These are phyloP conservation scores for Eutypella sp. DNA, from an alignment of 2,329 filamentous ascomycete genomes.

Conservation along the genomic window DNA sequence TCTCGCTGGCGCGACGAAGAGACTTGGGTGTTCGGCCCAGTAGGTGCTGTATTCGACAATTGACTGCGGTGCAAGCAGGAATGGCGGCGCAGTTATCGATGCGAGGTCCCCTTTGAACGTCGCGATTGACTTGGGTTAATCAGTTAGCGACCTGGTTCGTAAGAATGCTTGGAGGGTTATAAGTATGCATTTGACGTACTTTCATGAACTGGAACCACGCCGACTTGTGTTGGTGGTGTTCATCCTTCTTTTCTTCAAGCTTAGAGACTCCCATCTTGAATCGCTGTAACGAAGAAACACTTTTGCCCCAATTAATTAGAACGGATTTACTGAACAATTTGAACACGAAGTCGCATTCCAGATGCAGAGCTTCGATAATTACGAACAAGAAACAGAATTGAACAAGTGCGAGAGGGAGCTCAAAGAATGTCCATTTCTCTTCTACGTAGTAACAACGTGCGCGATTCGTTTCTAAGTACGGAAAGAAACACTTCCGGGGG, in stretches of 20 bases:
- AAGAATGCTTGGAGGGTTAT: background rate
- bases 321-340: background rate
- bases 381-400: no score
- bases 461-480: no score
- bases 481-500: no score
- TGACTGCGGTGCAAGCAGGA: conserved; percentile 74
- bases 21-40: conserved; percentile 71
- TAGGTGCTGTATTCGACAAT: conserved; percentile 78
- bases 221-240: conserved; percentile 22
- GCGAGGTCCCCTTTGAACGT: conserved; percentile 80
- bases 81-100: conserved; percentile 75
- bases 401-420: no score
- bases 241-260: conserved; percentile 17
- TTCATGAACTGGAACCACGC: conserved; percentile 26
- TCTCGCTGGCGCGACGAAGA: conserved; percentile 77
- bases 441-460: no score
- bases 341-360: background rate
- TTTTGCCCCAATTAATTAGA: background rate
- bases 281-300: background rate
- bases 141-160: conserved; percentile 2
- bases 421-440: no score
- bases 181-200: conserved; percentile 8
- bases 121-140: conserved; percentile 56
- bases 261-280: background rate
- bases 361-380: no score